Conservation (phyloP, 495 filamentous ascomycete species). For the Bombardia bombarda region DNA sequence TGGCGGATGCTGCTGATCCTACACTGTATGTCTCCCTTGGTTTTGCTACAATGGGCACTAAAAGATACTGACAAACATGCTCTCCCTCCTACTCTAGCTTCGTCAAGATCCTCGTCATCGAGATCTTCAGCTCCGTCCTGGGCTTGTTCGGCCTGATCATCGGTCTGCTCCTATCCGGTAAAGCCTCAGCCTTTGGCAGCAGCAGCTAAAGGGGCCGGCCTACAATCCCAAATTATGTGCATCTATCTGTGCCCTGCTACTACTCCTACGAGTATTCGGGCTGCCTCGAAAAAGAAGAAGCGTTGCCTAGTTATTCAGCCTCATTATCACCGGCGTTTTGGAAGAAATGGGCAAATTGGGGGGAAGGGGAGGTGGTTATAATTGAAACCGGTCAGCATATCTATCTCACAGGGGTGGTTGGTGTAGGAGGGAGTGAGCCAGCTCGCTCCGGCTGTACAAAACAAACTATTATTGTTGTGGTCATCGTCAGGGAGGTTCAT, state of each 20-base stretch:
- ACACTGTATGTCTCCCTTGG: slow-evolving; percentile 56
- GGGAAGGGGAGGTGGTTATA: slow-evolving; percentile 18
- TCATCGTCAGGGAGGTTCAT: no score
- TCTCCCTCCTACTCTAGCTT: slow-evolving; percentile 64
- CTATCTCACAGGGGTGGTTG: slow-evolving; percentile 7
- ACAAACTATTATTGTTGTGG: slow-evolving; percentile 9
- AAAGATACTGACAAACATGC: slow-evolving; percentile 13
- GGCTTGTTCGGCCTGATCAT: slow-evolving; percentile 97
- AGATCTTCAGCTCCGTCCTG: slow-evolving; percentile 98
- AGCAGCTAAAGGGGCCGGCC: not conserved
- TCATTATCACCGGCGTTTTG: slow-evolving; percentile 29
- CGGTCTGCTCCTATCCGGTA: slow-evolving; percentile 76
- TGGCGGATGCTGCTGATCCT: slow-evolving; percentile 92
- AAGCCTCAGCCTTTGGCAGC: slow-evolving; percentile 65
- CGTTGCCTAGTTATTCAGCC: slow-evolving; percentile 20
- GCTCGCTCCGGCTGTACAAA: slow-evolving; percentile 23
- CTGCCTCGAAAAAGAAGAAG: slow-evolving; percentile 12
- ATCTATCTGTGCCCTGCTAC: no score
- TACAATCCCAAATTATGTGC: not conserved
- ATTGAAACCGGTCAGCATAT: slow-evolving; percentile 17
- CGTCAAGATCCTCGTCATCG: slow-evolving; percentile 97
- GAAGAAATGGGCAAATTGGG: slow-evolving; percentile 9
- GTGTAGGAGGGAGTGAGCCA: no score
- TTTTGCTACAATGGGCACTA: not conserved
- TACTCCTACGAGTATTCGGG: no score